Evolutionary conservation across 805 yeast species (phyloP).

Genomic region (Metschnikowia cubensis): DNA sequence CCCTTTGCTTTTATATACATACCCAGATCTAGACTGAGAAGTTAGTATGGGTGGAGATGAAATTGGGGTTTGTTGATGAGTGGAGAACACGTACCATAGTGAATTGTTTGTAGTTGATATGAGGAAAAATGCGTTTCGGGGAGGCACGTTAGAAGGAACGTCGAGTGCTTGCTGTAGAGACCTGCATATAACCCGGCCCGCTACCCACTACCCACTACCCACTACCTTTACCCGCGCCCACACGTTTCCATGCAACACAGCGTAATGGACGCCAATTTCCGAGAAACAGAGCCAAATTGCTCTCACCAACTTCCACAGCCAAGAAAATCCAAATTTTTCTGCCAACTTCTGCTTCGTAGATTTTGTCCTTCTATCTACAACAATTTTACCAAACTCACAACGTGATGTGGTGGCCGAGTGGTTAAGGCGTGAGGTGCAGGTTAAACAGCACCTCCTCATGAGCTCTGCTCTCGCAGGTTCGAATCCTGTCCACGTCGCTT

Average conservation of each 20-base stretch:
- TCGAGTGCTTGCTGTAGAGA: background rate
- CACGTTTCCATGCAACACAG: background rate
- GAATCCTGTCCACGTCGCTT: constrained; percentile 25
- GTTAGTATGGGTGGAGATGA: constrained; percentile 8
- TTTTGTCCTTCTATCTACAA: too few relatives aligned
- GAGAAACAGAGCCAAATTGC: too few relatives aligned
- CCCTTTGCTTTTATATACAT: constrained; percentile 8
- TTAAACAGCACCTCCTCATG: constrained; percentile 22
- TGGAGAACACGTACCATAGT: constrained; percentile 12
- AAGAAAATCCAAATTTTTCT: too few relatives aligned
- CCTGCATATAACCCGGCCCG: constrained; percentile 2
- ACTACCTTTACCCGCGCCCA: background rate
- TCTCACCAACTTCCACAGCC: background rate
- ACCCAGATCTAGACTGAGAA: constrained; percentile 25
- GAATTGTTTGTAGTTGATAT: constrained; percentile 3
- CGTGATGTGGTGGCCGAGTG: constrained; percentile 25
- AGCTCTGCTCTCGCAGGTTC: constrained; percentile 26
- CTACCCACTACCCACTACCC: too few relatives aligned
- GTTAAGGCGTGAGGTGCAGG: constrained; percentile 27
- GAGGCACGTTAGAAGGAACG: background rate
- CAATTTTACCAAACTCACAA: background rate
- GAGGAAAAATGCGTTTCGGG: constrained; percentile 4
- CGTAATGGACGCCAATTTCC: too few relatives aligned
- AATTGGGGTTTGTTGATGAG: background rate
- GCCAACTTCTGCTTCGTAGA: too few relatives aligned